Base-by-base conservation (phyloP, 805 yeast species). In the Pichia nakasei region DNA sequence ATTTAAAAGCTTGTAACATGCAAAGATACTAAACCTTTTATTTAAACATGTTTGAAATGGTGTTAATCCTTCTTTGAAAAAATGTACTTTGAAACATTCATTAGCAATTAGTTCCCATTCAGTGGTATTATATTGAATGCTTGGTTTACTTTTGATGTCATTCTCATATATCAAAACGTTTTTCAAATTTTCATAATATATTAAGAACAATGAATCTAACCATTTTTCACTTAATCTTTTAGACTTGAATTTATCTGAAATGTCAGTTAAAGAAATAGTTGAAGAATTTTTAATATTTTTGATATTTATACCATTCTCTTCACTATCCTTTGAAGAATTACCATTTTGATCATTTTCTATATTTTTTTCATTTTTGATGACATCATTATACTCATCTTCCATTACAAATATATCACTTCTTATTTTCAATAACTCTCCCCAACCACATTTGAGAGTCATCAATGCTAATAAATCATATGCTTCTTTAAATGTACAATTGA, bases 321-420 rank as follows among this genome's bases (percentile, higher is more conserved):
- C 29, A 15, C 15, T 31, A 17, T 20, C 8, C 31, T 32, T 29
- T 11, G 21, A 19, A 18, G 27, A 22, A 7, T 24, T 32, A 35
- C 26, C 24, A 13, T 26, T 32, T 21, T n/a, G 5, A 24, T 31
- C 35, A 21, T 41, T 50, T 22, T 44, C 44, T 39, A 40, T 40
- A 9, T 52, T 36, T 19, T 49, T 41, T 39, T 53, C 52, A 19
- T 44, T 47, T 26, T 50, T 47, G 19, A 50, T 44, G n/a, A 50
- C 43, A 37, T 54, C 54, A 39, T 59, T 50, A 52, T 78, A 78
- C 56, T 84, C 91, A 35, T 74, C 78, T 54, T 80, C 85, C 88
- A 91, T 91, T 9, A 86, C 77, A 63, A 91, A 91, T 0, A 84
- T 79, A 18, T 70, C 65, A 1, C 88, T 77, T 46, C 96, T 76